phyloP scores from a whole-genome alignment of 768 basidiomycete genomes.

The Ramaria sp. region DNA sequence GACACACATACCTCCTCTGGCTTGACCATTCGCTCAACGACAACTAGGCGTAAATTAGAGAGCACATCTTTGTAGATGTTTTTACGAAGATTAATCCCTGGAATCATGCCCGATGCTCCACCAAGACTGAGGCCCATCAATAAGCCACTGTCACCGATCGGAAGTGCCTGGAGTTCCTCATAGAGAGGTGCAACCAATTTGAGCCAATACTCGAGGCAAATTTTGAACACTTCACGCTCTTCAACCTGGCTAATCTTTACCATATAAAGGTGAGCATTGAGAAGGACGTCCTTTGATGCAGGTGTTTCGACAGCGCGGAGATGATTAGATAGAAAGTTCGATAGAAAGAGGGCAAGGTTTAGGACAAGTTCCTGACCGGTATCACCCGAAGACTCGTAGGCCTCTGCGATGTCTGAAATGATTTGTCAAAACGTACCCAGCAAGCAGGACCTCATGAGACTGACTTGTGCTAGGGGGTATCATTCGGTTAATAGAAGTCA shows the following conservation, averaged over 20 bases:
- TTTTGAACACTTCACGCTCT: conserved; percentile 41
- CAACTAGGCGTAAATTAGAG: conserved; percentile 32
- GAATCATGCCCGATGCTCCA: conserved; percentile 19
- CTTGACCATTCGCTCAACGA: conserved; percentile 43
- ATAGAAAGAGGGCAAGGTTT: conserved; percentile 39
- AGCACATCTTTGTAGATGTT: conserved; percentile 37
- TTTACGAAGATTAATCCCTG: conserved; percentile 25
- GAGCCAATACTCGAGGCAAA: conserved; percentile 38
- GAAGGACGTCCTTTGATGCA: conserved; percentile 30
- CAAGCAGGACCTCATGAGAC: conserved; percentile 5
- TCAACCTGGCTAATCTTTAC: conserved; percentile 40
- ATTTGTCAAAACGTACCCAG: background rate
- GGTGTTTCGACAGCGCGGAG: conserved; percentile 34
- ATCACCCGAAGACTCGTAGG: conserved; percentile 30
- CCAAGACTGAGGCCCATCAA: conserved; percentile 29
- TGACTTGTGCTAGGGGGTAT: conserved; percentile 30
- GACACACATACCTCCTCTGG: conserved; percentile 32
- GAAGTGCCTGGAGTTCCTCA: conserved; percentile 35
- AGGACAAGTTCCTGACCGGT: conserved; percentile 37
- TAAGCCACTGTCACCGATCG: conserved; percentile 22
- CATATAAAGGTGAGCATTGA: conserved; percentile 38
- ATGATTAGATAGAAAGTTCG: conserved; percentile 36
- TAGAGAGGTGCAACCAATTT: conserved; percentile 38
- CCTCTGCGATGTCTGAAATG: conserved; percentile 28
- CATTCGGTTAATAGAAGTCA: conserved; percentile 35